A percentile compares a stretch with the other conserved stretches of the same genome.
phyloP scores from a whole-genome alignment of 257 asterid genomes.

The Solanum habrochaites region DNA sequence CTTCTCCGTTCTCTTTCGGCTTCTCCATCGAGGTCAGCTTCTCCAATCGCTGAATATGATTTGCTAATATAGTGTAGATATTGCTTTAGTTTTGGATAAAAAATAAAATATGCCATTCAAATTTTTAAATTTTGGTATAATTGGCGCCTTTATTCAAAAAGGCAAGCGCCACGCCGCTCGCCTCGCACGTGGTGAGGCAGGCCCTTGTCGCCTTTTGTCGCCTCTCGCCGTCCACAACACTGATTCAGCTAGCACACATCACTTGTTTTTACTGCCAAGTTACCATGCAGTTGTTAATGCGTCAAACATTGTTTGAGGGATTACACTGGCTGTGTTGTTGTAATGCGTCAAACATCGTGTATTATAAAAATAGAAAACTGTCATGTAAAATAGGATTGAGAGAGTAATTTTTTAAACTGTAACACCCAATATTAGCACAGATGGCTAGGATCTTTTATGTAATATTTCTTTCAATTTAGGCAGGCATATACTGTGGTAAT shows the following conservation, averaged over 20 bases:
- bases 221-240: too few relatives aligned
- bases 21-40: too few relatives aligned
- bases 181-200: too few relatives aligned
- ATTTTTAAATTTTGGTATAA: too few relatives aligned
- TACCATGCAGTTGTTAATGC: not conserved
- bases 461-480: not conserved
- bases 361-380: not conserved
- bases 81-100: too few relatives aligned
- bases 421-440: not conserved
- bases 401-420: not conserved
- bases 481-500: not conserved
- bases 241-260: not conserved
- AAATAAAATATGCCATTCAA: too few relatives aligned
- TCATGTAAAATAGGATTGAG: not conserved
- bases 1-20: too few relatives aligned
- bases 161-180: too few relatives aligned
- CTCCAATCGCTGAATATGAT: too few relatives aligned
- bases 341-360: not conserved
- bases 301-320: not conserved
- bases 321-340: not conserved
- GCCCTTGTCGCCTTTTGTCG: too few relatives aligned
- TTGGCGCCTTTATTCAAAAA: too few relatives aligned
- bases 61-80: too few relatives aligned
- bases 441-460: not conserved
- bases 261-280: not conserved